Evolutionary conservation across 148 eudicot species (phyloP).

Genomic region (Vaccinium vitisidaea): DNA sequence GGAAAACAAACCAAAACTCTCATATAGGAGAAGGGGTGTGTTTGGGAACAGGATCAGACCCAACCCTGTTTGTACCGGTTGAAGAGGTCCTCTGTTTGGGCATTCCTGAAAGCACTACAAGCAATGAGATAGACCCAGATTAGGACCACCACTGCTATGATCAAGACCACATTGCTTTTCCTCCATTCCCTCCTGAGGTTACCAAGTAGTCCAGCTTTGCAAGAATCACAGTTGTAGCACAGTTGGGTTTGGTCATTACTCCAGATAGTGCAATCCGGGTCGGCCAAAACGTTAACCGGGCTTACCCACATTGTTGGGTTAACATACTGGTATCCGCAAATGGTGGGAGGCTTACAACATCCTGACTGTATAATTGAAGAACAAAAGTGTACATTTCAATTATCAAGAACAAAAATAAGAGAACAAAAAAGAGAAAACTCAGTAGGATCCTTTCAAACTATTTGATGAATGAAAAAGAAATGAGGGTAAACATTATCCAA

Average conservation of each 20-base stretch:
- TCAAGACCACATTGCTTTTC: conserved; percentile 69
- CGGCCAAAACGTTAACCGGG: conserved; percentile 51
- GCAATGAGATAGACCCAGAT: conserved; percentile 81
- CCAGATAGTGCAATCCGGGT: conserved; percentile 71
- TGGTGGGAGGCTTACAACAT: conserved; percentile 91
- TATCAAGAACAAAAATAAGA: not conserved
- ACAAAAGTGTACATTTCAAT: not conserved
- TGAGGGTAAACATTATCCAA: not conserved
- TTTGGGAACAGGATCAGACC: conserved; percentile 33
- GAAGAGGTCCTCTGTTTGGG: conserved; percentile 84
- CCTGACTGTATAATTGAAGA: conserved; percentile 52
- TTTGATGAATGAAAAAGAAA: not conserved
- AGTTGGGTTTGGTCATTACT: conserved; percentile 75
- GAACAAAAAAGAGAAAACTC: not conserved
- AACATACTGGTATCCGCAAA: conserved; percentile 76
- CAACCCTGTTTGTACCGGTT: conserved; percentile 76
- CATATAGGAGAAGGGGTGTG: not conserved
- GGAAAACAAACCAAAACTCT: not conserved
- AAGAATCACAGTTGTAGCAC: conserved; percentile 87
- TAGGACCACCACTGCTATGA: conserved; percentile 68
- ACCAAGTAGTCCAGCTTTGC: conserved; percentile 88
- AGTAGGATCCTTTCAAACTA: not conserved
- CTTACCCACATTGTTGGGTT: conserved; percentile 77
- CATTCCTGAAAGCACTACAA: conserved; percentile 86
- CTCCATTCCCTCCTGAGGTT: conserved; percentile 88